phyloP scores from a whole-genome alignment of 352 stramenopile genomes.

The Peronospora belbahrii region DNA sequence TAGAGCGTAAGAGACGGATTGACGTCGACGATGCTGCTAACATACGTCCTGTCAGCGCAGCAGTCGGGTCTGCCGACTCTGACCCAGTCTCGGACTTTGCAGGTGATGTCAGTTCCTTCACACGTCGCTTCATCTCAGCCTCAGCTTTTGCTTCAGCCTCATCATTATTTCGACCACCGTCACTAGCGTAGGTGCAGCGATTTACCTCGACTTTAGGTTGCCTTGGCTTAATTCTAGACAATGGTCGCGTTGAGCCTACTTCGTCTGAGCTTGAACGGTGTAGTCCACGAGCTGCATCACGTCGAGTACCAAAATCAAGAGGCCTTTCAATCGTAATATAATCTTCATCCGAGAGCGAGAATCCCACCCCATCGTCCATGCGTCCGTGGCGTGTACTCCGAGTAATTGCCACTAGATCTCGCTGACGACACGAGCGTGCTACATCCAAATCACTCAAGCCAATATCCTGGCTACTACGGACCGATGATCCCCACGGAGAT shows the following conservation, averaged over 20 bases:
- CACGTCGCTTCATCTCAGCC: slow-evolving; percentile 16
- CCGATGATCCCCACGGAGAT: slow-evolving; percentile 33
- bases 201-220: slow-evolving; percentile 13
- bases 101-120: slow-evolving; percentile 41
- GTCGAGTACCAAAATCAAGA: slow-evolving; percentile 20
- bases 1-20: slow-evolving; percentile 22
- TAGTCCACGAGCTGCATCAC: slow-evolving; percentile 2
- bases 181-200: slow-evolving; percentile 1
- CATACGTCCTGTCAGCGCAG: slow-evolving; percentile 37
- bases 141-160: slow-evolving; percentile 10
- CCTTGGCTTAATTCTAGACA: slow-evolving; percentile 14
- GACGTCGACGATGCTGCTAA: slow-evolving; percentile 22
- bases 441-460: slow-evolving; percentile 29
- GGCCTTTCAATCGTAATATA: slow-evolving; percentile 55
- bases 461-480: slow-evolving; percentile 14
- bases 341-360: slow-evolving; percentile 61
- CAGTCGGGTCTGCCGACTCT: slow-evolving; percentile 46
- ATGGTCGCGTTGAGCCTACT: slow-evolving; percentile 5
- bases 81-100: slow-evolving; percentile 34
- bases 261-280: slow-evolving; percentile 18
- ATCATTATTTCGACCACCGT: slow-evolving; percentile 4
- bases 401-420: slow-evolving; percentile 22
- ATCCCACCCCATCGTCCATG: slow-evolving; percentile 24
- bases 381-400: slow-evolving; percentile 33
- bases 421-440: slow-evolving; percentile 16